phyloP scores from a whole-genome alignment of 306 rosid genomes.

The Cyamopsis tetragonoloba region DNA sequence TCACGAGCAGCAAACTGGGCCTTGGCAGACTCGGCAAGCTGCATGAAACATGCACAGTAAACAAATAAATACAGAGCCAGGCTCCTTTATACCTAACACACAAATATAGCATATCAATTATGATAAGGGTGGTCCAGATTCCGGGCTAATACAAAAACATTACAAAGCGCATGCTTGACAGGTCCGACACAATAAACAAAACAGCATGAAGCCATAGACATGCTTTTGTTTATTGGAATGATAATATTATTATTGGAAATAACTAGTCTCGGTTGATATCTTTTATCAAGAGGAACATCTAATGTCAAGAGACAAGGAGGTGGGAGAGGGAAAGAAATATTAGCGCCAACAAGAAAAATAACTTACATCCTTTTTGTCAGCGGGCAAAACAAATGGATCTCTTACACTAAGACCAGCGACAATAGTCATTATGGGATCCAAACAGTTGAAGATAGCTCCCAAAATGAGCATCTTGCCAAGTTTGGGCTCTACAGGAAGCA shows the following conservation, averaged over 20 bases:
- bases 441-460: slow-evolving; percentile 86
- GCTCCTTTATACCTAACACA: slow-evolving; percentile 7
- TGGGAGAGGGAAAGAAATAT: neutral
- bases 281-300: slow-evolving; percentile 14
- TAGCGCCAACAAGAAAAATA: slow-evolving; percentile 9
- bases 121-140: neutral
- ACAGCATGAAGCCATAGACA: slow-evolving; percentile 1
- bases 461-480: slow-evolving; percentile 95
- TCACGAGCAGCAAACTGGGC: slow-evolving; percentile 65
- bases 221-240: neutral
- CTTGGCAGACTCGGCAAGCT: slow-evolving; percentile 97
- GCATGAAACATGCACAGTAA: slow-evolving; percentile 31
- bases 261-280: neutral
- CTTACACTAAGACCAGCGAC: slow-evolving; percentile 97
- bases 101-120: neutral
- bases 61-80: slow-evolving; percentile 20
- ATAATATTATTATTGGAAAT: neutral
- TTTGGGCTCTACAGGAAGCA: slow-evolving; percentile 98
- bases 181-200: neutral
- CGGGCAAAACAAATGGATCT: slow-evolving; percentile 84
- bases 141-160: slow-evolving; percentile 11
- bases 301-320: neutral
- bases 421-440: slow-evolving; percentile 90
- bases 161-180: neutral
- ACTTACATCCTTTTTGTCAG: slow-evolving; percentile 93